phyloP scores from a whole-genome alignment of 257 asterid genomes.

The Ballota nigra region DNA sequence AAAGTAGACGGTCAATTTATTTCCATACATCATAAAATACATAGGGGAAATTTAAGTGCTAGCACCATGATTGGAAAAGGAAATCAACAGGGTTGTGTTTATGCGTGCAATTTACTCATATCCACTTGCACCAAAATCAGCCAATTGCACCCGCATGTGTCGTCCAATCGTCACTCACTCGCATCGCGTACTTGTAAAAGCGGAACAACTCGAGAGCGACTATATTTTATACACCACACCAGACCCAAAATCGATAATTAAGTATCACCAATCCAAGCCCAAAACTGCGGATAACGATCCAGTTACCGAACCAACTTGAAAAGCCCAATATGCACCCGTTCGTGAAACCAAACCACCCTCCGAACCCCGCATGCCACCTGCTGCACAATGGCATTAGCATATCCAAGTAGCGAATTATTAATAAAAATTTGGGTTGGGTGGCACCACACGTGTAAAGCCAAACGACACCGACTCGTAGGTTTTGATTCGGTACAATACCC shows the following conservation, averaged over 20 bases:
- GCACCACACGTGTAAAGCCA: slow-evolving; percentile 31
- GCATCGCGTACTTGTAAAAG: too few species aligned
- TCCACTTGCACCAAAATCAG: background rate
- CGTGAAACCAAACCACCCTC: too few species aligned
- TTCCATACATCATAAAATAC: background rate
- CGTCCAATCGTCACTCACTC: background rate
- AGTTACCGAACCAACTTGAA: background rate
- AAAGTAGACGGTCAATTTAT: background rate
- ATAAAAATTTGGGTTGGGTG: slow-evolving; percentile 11
- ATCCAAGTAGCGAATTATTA: background rate
- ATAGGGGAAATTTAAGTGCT: background rate
- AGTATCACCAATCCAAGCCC: background rate
- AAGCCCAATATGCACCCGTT: background rate
- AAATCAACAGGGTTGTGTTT: background rate
- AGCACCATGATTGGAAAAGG: background rate
- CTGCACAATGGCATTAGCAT: slow-evolving; percentile 17
- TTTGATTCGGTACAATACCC: background rate
- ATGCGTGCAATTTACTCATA: background rate
- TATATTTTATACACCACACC: too few species aligned
- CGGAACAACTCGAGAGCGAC: too few species aligned
- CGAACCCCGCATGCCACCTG: background rate
- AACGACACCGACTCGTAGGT: slow-evolving; percentile 30
- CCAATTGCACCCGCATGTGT: background rate
- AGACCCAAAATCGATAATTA: background rate
- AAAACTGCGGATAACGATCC: background rate